Percentiles rank a stretch among this genome's conserved stretches.
These are phyloP conservation scores for Hygrocybe punicea DNA, from an alignment of 768 basidiomycete genomes.

Conservation along the genomic window DNA sequence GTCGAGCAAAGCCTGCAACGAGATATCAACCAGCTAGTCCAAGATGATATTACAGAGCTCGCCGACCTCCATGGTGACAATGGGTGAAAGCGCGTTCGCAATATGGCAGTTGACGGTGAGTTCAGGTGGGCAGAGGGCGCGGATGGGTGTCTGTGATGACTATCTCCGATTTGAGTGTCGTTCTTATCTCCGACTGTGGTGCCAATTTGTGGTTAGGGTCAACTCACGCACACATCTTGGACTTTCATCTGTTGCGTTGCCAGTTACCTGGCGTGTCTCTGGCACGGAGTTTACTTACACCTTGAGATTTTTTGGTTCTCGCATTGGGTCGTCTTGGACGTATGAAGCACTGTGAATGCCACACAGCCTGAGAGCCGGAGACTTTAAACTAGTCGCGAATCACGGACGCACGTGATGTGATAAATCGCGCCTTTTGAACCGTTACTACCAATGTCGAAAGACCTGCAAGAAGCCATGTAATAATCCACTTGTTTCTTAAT, in stretches of 20 bases:
- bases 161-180: neutral
- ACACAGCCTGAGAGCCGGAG: too few relatives aligned
- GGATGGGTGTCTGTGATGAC: neutral
- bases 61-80: conserved; percentile 48
- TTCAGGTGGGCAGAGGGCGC: conserved; percentile 6
- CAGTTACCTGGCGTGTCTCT: too few relatives aligned
- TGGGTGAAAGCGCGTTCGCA: conserved; percentile 31
- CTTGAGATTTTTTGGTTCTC: too few relatives aligned
- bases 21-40: conserved; percentile 21
- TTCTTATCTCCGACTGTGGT: conserved; percentile 2
- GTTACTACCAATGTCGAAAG: conserved; percentile 6
- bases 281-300: too few relatives aligned
- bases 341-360: too few relatives aligned
- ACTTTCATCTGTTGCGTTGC: too few relatives aligned
- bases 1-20: conserved; percentile 71
- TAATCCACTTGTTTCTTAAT: neutral
- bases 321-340: too few relatives aligned
- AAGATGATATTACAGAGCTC: conserved; percentile 7
- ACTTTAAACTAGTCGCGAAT: too few relatives aligned
- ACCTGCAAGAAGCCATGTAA: conserved; percentile 45
- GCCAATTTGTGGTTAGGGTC: neutral
- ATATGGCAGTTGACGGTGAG: conserved; percentile 28
- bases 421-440: too few relatives aligned
- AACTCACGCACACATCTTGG: too few relatives aligned
- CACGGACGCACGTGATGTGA: too few relatives aligned